These are phyloP conservation scores for Zymoseptoria tritici DNA, from an alignment of 2,329 filamentous ascomycete species.

Conservation along the genomic window DNA sequence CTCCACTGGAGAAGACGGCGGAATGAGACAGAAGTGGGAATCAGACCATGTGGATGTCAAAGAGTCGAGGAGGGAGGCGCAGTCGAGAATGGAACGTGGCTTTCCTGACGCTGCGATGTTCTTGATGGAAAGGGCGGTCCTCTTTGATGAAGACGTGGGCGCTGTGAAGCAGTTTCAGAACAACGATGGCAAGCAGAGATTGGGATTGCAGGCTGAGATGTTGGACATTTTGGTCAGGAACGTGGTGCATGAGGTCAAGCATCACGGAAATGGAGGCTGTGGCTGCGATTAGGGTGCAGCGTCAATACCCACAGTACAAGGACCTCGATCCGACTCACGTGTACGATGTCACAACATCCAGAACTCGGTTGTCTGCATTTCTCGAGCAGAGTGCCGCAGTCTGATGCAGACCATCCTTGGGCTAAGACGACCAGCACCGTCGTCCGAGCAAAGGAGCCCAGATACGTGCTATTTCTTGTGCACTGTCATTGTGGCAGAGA, in stretches of 20 bases:
- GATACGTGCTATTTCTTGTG: not conserved
- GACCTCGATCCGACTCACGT: not conserved
- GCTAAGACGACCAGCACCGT: not conserved
- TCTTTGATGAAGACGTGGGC: conserved; percentile 28
- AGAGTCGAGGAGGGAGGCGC: conserved; percentile 31
- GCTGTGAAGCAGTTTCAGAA: conserved; percentile 24
- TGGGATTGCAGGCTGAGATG: conserved; percentile 15
- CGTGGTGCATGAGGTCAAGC: conserved; percentile 18
- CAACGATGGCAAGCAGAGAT: conserved; percentile 13
- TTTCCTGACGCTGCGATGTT: conserved; percentile 35
- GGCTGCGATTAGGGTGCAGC: conserved; percentile 24
- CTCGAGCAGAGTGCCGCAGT: not conserved
- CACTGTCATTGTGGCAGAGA: not conserved
- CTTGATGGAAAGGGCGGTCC: conserved; percentile 32
- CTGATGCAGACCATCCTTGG: not conserved
- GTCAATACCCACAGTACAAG: not conserved
- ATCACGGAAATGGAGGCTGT: conserved; percentile 26
- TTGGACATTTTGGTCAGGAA: conserved; percentile 13
- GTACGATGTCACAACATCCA: not conserved
- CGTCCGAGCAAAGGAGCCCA: not conserved
- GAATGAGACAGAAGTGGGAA: conserved; percentile 24
- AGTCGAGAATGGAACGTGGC: conserved; percentile 30
- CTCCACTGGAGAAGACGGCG: conserved; percentile 16
- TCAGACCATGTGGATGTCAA: conserved; percentile 28
- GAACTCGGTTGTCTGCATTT: not conserved